Conservation (phyloP, 208 protist genomes). For the Trichomonas vaginalis region DNA sequence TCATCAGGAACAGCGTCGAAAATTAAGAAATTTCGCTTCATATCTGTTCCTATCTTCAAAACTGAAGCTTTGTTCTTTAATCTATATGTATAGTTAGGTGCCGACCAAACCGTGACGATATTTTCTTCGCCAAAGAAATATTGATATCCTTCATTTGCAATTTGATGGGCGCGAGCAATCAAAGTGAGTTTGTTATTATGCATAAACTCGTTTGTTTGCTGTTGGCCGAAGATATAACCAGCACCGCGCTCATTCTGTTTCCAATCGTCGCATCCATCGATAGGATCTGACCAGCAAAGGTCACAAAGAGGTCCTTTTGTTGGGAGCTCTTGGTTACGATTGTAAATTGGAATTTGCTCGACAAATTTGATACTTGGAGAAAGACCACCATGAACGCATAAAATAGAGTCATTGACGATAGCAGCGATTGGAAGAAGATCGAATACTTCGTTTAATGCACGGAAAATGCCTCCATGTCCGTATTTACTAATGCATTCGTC, state of each 20-base stretch:
- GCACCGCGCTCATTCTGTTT: not conserved
- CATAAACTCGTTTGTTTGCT: not conserved
- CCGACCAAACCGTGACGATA: conserved; percentile 79
- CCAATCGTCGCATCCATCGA: conserved; percentile 28
- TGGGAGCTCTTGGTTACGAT: not conserved
- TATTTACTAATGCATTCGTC: conserved; percentile 20
- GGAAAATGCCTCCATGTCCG: not conserved
- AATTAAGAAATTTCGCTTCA: conserved; percentile 62
- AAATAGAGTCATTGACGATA: not conserved
- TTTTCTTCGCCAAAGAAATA: conserved; percentile 68
- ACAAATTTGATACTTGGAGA: conserved; percentile 37
- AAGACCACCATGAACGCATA: conserved; percentile 15
- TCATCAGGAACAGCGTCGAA: conserved; percentile 63
- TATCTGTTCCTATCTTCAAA: conserved; percentile 83
- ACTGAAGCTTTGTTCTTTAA: conserved; percentile 93
- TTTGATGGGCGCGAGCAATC: conserved; percentile 56
- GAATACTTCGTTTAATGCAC: not conserved
- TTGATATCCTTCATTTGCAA: conserved; percentile 81
- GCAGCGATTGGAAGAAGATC: conserved; percentile 16
- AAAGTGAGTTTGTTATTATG: not conserved
- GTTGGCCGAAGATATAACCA: not conserved
- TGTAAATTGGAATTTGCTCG: conserved; percentile 64
- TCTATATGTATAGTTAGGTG: conserved; percentile 79
- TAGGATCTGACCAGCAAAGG: not conserved
- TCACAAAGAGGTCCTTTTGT: not conserved